Evolutionary conservation across 2,329 filamentous ascomycete species (phyloP).

Genomic region (Aspergillus uvarum): DNA sequence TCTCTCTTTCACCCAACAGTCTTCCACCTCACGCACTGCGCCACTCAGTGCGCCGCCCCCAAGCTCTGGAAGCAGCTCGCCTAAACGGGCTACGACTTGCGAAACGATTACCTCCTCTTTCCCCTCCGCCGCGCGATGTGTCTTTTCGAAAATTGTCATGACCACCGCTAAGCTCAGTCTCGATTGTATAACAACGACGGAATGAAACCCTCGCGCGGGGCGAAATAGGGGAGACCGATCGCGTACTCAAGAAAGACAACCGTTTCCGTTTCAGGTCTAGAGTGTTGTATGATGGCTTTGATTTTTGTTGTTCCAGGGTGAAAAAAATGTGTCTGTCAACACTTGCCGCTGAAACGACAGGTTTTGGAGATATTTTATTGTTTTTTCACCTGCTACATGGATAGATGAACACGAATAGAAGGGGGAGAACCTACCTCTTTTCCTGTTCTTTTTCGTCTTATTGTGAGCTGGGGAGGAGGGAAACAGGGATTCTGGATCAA

Average conservation of each 20-base stretch:
- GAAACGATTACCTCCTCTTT: background rate
- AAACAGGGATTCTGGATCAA: constrained; percentile 21
- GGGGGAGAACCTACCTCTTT: background rate
- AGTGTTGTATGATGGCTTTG: constrained; percentile 4
- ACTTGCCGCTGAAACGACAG: background rate
- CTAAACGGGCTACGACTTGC: constrained; percentile 55
- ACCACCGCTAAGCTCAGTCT: background rate
- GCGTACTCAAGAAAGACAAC: constrained; percentile 5
- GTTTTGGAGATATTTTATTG: background rate
- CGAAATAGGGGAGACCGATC: background rate
- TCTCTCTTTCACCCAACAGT: constrained; percentile 55
- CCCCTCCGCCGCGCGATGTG: background rate
- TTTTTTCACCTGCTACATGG: background rate
- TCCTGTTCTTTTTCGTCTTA: constrained; percentile 11
- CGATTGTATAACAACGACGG: background rate
- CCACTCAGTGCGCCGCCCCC: constrained; percentile 85
- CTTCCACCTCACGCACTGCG: constrained; percentile 98
- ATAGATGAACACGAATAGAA: background rate
- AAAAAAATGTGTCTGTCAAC: background rate
- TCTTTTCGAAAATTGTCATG: background rate
- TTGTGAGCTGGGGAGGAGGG: constrained; percentile 7
- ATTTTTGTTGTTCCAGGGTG: constrained; percentile 15
- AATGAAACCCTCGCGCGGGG: background rate
- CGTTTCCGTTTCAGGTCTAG: constrained; percentile 10
- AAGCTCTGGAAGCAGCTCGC: constrained; percentile 93